phyloP scores from a whole-genome alignment of 345 rosid species.

The Eucalyptus sp. region DNA sequence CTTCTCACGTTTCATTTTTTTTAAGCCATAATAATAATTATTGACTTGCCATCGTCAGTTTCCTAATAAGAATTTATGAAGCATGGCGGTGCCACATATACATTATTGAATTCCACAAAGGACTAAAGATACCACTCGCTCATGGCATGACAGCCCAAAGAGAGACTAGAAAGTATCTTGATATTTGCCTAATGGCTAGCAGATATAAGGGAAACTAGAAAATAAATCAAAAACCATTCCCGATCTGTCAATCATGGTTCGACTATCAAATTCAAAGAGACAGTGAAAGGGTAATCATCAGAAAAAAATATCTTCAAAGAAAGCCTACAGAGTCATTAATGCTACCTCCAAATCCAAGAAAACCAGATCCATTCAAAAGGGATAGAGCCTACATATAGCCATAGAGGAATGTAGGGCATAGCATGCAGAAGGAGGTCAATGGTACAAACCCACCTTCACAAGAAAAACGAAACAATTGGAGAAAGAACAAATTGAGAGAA shows the following conservation, averaged over 20 bases:
- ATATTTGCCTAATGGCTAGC: not conserved
- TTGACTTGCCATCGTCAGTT: not conserved
- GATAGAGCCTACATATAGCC: not conserved
- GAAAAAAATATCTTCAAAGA: not conserved
- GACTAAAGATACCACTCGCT: not conserved
- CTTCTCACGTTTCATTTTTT: not conserved
- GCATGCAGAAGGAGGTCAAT: not conserved
- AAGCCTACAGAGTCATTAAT: not conserved
- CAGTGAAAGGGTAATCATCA: not conserved
- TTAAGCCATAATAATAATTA: not conserved
- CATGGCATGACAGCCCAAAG: not conserved
- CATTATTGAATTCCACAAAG: not conserved
- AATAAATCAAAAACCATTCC: not conserved
- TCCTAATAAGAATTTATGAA: not conserved
- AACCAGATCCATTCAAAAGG: not conserved
- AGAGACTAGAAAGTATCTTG: not conserved
- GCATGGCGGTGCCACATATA: not conserved
- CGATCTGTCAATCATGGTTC: not conserved
- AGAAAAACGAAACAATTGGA: not conserved
- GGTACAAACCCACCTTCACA: not conserved
- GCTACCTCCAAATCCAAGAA: not conserved
- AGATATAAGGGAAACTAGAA: not conserved
- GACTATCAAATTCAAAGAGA: not conserved
- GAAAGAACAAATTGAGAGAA: not conserved
- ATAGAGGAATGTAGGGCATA: not conserved